These are phyloP conservation scores for Acacia crassicarpa DNA, from an alignment of 306 rosid genomes.

Conservation along the genomic window DNA sequence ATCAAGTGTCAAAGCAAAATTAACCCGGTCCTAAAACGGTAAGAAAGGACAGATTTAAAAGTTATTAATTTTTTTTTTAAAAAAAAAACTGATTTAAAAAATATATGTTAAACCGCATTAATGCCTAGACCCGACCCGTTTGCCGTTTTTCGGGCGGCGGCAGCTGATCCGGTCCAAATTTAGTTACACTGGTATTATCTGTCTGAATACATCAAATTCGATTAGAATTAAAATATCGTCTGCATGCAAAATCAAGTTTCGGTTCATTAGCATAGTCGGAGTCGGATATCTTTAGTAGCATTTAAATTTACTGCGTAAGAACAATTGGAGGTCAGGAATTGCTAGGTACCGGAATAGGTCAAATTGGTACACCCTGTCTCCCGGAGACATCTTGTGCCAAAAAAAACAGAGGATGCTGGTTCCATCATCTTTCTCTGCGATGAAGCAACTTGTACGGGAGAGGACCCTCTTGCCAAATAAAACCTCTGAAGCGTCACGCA, in stretches of 20 bases:
- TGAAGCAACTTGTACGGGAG: background rate
- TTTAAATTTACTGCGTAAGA: background rate
- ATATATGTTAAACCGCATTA: too few relatives aligned
- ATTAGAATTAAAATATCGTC: background rate
- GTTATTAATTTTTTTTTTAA: too few relatives aligned
- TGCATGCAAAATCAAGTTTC: background rate
- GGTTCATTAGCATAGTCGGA: background rate
- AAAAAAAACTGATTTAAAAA: too few relatives aligned
- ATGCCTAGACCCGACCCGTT: too few relatives aligned
- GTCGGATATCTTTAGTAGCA: background rate
- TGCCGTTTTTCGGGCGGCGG: too few relatives aligned
- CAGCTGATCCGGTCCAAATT: too few relatives aligned
- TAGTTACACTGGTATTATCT: background rate
- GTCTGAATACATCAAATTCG: background rate
- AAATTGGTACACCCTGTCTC: background rate
- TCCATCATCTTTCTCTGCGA: background rate
- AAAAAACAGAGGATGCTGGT: background rate
- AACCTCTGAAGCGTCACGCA: background rate
- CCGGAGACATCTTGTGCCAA: background rate
- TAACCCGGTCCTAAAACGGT: too few relatives aligned
- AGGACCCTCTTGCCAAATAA: background rate
- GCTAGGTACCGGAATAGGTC: background rate
- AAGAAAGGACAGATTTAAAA: too few relatives aligned
- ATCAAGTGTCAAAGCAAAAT: rapidly evolving
- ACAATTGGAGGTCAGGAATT: background rate